Evolutionary conservation across 148 eudicot genomes (phyloP), one percentile per base, ranked within the genome.

Genomic region (Silene latifolia): DNA sequence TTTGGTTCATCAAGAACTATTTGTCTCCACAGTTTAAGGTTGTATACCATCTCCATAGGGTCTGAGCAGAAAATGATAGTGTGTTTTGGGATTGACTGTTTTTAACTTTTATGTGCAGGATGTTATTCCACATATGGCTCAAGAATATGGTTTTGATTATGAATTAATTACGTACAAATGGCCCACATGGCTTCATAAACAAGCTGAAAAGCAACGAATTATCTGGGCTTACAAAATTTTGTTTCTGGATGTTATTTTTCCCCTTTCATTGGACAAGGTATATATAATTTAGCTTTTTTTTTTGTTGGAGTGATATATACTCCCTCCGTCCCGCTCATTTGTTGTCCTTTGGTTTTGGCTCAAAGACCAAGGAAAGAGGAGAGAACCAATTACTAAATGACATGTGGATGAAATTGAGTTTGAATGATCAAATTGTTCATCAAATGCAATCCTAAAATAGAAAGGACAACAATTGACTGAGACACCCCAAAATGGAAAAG

Each of bases 151-250:
- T 51, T 94, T 94, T 81, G 92, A 94, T 76, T 94, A 91, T 79
- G 96, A 94, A 72, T 75, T 94, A 72, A 82, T 94, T 66, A 94
- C 98, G 13, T 94, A 94, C 80, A 94, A 92, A 72, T 94, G 98
- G 98, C 98, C 98, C 66, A 87, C 96, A 58, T 94, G 98, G 98
- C 85, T 94, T 69, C 96, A 94, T 67, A 94, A 94, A 82, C 97
- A 94, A 81, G 87, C 88, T 18, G 98, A 94, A 76, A 94, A 94
- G 74, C 98, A 94, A 77, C 77, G 98, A 79, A 94, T 94, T 71
- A 92, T 94, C 54, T 94, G 98, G 98, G 98, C 98, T 19, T 94
- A 92, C 74, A 94, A 94, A 79, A 94, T 94, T 80, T 82, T 94
- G 62, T 94, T 94, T 80, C 97, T 94, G 80, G 98, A 94, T 74